These are phyloP conservation scores for Sindora glabra DNA, from an alignment of 306 rosid species.

Conservation along the genomic window DNA sequence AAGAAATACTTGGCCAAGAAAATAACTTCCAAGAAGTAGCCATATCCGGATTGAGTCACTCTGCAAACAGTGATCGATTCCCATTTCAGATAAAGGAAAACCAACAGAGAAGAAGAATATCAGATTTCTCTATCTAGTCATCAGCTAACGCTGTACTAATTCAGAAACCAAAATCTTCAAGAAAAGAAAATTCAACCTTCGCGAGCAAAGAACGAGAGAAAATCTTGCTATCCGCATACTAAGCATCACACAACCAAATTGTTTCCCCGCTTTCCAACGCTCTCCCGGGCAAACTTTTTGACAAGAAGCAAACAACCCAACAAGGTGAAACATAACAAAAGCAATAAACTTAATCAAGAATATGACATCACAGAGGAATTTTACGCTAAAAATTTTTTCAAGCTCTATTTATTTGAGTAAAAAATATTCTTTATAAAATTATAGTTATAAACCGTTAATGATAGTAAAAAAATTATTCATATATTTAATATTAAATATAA, in stretches of 20 bases:
- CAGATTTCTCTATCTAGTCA: slow-evolving; percentile 15
- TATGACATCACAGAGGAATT: not conserved
- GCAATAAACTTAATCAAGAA: not conserved
- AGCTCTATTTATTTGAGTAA: no score
- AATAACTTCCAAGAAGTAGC: no score
- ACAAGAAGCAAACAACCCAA: slow-evolving; percentile 5
- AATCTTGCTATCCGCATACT: slow-evolving; percentile 48
- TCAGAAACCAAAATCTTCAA: not conserved
- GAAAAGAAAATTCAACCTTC: slow-evolving; percentile 47
- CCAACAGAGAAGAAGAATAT: slow-evolving; percentile 15
- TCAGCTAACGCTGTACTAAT: not conserved
- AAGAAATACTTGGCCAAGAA: no score
- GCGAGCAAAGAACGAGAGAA: slow-evolving; percentile 84
- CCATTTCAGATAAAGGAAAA: slow-evolving; percentile 17
- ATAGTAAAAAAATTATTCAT: no score
- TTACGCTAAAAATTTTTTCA: not conserved
- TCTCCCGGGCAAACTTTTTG: slow-evolving; percentile 61
- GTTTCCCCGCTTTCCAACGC: slow-evolving; percentile 50
- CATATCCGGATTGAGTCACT: slow-evolving; percentile 84
- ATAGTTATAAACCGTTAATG: no score
- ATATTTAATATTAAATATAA: no score
- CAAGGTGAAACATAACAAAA: not conserved
- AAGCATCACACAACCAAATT: slow-evolving; percentile 81
- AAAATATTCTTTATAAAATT: no score
- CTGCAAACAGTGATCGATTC: slow-evolving; percentile 25